Evolutionary conservation across 2,329 filamentous ascomycete species (phyloP), one percentile per base, ranked within the genome.

Genomic region (Colletotrichum sp.): DNA sequence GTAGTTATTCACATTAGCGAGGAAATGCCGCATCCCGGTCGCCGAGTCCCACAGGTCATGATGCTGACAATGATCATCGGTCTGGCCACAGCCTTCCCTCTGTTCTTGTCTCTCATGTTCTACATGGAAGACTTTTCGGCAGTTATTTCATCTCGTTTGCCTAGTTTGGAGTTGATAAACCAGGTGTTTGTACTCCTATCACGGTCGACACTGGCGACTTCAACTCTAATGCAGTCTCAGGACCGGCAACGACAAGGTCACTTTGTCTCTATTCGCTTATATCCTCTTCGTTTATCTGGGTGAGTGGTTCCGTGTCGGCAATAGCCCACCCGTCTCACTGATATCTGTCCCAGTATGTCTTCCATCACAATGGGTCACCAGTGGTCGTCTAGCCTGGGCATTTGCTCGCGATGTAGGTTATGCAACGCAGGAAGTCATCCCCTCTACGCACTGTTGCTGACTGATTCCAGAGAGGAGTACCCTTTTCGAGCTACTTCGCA

Each of bases 321-420:
- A n/a, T 48, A 12, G 39, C 39, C 39, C 39, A 48, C 39, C 9
- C 39, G 18, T 32, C 18, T 10, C n/a, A 30, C 39, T 52, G 55
- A 16, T n/a, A 59, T 59, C 15, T 57, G 30, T 63, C 28, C 26
- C 34, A 80, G 79, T 79, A 3, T 79, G 76, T 26, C 74, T 83
- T 16, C 80, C 79, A 12, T 77, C 77, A 36, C 79, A 83, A 71
- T 83, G 80, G 81, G 78, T 83, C n/a, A 82, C 80, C 3, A 78
- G 78, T 43, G 81, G 82, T 26, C 80, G 82, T 7, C 75, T 83
- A 16, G 77, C 82, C 3, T 84, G 82, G 82, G 82, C 82, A 2
- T 84, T 83, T 71, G 78, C 82, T 8, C 77, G 82, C 30, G 82
- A 84, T 70, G 81, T 81, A 77, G 78, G 80, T 59, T 24, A 32